Conservation (phyloP, 345 rosid species). For the Cardamine chenopodiifolia region DNA sequence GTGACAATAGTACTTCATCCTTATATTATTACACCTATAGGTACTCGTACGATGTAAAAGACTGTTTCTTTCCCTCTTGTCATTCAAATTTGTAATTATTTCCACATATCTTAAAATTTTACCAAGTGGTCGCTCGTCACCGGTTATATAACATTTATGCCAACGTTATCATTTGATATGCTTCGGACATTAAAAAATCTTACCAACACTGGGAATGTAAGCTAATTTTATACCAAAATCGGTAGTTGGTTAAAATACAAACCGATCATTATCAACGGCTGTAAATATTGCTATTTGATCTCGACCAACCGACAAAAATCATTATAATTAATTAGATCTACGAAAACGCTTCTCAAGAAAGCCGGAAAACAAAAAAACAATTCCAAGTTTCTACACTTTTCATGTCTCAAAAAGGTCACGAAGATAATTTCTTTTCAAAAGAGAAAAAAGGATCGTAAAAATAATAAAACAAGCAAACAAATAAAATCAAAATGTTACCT, state of each 20-base stretch:
- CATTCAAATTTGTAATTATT: conserved; percentile 39
- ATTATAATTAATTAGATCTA: conserved; percentile 19
- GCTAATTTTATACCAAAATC: neutral
- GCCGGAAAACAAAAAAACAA: conserved; percentile 14
- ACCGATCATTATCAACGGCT: conserved; percentile 5
- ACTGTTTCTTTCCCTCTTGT: conserved; percentile 34
- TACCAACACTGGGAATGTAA: neutral
- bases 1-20: conserved; percentile 36
- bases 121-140: conserved; percentile 30
- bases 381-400: conserved; percentile 27
- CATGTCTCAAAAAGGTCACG: conserved; percentile 24
- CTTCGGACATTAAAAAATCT: neutral
- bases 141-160: conserved; percentile 18
- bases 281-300: neutral
- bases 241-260: neutral
- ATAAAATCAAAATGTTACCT: conserved; percentile 27
- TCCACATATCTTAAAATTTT: conserved; percentile 14
- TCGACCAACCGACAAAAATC: conserved; percentile 33
- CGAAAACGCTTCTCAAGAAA: conserved; percentile 29
- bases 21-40: conserved; percentile 34
- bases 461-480: neutral
- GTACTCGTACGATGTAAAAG: conserved; percentile 43
- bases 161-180: conserved; percentile 10
- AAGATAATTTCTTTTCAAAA: neutral
- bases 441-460: neutral